Percentiles rank a stretch among this genome's conserved stretches.
Conservation (phyloP, 352 stramenopile genomes). For the Lagenidium sp. region DNA sequence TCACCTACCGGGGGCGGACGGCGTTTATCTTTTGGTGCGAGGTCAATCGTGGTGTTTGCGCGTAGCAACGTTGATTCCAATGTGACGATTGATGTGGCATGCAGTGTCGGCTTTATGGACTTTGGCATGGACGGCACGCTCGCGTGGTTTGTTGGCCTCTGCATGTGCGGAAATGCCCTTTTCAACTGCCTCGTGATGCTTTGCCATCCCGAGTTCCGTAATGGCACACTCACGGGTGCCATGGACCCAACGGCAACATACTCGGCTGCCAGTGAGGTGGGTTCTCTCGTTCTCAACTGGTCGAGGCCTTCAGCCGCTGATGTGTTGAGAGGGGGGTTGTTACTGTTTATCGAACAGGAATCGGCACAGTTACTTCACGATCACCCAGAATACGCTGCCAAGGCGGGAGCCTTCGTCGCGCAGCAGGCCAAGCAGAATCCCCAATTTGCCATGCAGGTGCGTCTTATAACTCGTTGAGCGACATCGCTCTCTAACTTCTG, state of each 20-base stretch:
- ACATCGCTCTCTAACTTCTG: not conserved
- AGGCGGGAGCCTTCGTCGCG: conserved; percentile 57
- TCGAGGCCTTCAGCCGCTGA: conserved; percentile 5
- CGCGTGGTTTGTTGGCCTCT: conserved; percentile 52
- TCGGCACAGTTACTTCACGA: conserved; percentile 52
- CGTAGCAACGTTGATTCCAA: too few relatives aligned
- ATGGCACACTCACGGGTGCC: conserved; percentile 45
- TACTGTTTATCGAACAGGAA: conserved; percentile 14
- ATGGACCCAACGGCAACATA: conserved; percentile 79
- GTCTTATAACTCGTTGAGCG: not conserved
- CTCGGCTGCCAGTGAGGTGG: conserved; percentile 30
- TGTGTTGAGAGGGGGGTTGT: not conserved
- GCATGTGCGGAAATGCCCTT: conserved; percentile 73
- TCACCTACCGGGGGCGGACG: conserved; percentile 79
- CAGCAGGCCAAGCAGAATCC: conserved; percentile 64
- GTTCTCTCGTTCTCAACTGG: too few relatives aligned
- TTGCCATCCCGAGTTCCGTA: conserved; percentile 82
- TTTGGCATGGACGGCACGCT: conserved; percentile 79
- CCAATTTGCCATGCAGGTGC: conserved; percentile 57
- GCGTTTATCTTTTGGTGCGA: conserved; percentile 78
- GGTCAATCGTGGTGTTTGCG: too few relatives aligned
- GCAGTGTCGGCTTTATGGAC: conserved; percentile 79
- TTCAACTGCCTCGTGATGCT: conserved; percentile 75
- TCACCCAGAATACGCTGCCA: conserved; percentile 47
- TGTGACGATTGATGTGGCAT: not conserved